Percentiles rank a stretch among this genome's conserved stretches.
phyloP scores from a whole-genome alignment of 1,284 basidiomycete genomes.

The Moesziomyces sp. region DNA sequence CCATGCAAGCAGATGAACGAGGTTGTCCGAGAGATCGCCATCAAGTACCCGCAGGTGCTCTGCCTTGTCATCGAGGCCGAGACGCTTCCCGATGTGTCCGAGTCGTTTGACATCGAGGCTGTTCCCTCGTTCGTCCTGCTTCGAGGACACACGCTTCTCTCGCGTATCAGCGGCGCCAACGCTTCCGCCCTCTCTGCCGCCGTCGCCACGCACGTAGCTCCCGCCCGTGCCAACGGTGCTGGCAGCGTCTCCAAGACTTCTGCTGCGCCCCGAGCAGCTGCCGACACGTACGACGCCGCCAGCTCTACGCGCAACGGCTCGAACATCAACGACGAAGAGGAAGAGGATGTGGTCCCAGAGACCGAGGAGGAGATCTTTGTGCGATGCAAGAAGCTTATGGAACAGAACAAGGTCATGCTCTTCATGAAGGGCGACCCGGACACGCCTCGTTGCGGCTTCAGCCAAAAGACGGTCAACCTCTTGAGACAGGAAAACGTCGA shows the following conservation, averaged over 20 bases:
- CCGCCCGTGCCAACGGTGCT: conserved; percentile 65
- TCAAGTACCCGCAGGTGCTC: conserved; percentile 77
- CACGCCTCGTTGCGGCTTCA: conserved; percentile 78
- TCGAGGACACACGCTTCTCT: conserved; percentile 86
- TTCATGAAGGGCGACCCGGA: conserved; percentile 98
- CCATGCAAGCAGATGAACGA: conserved; percentile 67
- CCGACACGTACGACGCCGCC: conserved; percentile 47
- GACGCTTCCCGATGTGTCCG: conserved; percentile 84
- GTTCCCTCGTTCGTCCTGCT: conserved; percentile 89
- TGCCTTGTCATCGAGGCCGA: conserved; percentile 93
- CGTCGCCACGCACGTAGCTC: conserved; percentile 71
- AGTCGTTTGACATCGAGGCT: conserved; percentile 90
- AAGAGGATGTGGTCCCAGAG: conserved; percentile 69
- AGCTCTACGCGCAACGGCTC: conserved; percentile 23
- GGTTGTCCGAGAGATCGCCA: conserved; percentile 72
- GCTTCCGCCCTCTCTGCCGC: conserved; percentile 76
- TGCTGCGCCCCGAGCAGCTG: conserved; percentile 53
- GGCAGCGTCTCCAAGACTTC: conserved; percentile 57
- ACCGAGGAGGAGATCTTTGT: conserved; percentile 76
- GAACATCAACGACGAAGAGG: conserved; percentile 36
- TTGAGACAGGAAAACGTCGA: conserved; percentile 75
- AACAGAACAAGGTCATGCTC: conserved; percentile 77
- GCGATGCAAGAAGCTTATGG: conserved; percentile 77
- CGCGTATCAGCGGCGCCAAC: conserved; percentile 84
- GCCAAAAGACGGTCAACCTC: conserved; percentile 76